Evolutionary conservation across 306 rosid genomes (phyloP).

Genomic region (Prunus salicina): DNA sequence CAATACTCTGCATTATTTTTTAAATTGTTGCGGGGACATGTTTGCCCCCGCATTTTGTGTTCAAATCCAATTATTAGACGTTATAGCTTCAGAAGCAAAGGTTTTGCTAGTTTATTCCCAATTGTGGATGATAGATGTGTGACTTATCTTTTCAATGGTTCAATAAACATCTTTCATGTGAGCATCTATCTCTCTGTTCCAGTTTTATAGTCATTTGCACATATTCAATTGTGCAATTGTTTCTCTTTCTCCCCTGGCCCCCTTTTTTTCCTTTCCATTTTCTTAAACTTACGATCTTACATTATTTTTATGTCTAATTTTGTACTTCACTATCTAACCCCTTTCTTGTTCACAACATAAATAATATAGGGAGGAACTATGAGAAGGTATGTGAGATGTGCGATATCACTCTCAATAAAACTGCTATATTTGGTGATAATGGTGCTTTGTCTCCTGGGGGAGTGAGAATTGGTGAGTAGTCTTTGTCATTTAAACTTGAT

Average conservation of each 20-base stretch:
- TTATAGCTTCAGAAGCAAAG: not conserved
- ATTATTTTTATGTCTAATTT: not conserved
- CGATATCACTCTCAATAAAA: slow-evolving; percentile 68
- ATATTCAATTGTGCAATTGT: not conserved
- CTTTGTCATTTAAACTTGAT: not conserved
- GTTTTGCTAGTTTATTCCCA: not conserved
- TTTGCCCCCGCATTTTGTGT: not conserved
- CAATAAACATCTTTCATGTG: not conserved
- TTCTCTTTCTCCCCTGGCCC: not conserved
- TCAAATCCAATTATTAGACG: not conserved
- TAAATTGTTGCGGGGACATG: not conserved
- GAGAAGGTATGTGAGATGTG: slow-evolving; percentile 84
- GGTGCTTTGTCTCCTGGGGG: slow-evolving; percentile 78
- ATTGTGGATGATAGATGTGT: not conserved
- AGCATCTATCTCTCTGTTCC: not conserved
- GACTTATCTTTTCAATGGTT: not conserved
- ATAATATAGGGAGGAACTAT: slow-evolving; percentile 59
- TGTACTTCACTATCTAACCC: not conserved
- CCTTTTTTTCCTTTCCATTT: not conserved
- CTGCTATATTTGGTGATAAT: slow-evolving; percentile 60
- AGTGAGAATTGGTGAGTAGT: slow-evolving; percentile 73
- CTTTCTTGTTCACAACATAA: not conserved
- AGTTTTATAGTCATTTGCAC: not conserved
- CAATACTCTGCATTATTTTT: not conserved
- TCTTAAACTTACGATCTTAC: too few species aligned